Base-by-base conservation (phyloP, 2,329 filamentous ascomycete genomes). In the Aspergillus flavus region DNA sequence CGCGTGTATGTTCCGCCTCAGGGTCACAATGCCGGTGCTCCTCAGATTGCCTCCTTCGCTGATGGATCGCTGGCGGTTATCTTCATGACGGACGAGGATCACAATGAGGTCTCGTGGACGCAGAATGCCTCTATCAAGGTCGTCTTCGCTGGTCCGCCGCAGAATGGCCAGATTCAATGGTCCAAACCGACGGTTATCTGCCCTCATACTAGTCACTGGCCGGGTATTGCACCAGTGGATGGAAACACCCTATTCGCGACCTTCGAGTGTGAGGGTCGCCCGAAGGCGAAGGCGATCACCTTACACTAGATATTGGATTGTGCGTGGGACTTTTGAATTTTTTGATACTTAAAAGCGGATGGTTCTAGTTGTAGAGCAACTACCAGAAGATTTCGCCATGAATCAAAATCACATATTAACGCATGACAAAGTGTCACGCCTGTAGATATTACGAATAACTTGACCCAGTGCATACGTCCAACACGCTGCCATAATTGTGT, bases 1-100 rank as follows among this genome's bases (percentile, higher is more conserved):
- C 72, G 74, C 1, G 80, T 82, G 14, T 82, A 81, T 61, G 72
- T 74, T 19, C 77, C 80, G 5, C 71, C 69, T 3, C 68, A 66
- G 12, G 75, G 75, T 1, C 75, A 76, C 57, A 80, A 82, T 57
- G 80, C 80, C 0, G 81, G 81, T 2, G 75, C 80, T 14, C 81
- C 81, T 32, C 81, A 83, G 75, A 79, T 83, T 57, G 78, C 79
- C 14, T 73, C 74, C 12, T 77, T 80, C 53, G 76, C 68, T 0
- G 76, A 79, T 54, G 77, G 76, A 3, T 76, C 73, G 26, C 43
- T 83, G 65, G 81, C 76, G 2, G 79, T 80, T 0, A 77, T 83
- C 12, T 83, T 83, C 67, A 82, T 82, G 81, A 81, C 79, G 5
- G 81, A 83, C 61, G 80, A 82, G 71, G 79, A 81, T 50, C 67